Conservation (phyloP, 345 rosid species). For the Populus euphratica region DNA sequence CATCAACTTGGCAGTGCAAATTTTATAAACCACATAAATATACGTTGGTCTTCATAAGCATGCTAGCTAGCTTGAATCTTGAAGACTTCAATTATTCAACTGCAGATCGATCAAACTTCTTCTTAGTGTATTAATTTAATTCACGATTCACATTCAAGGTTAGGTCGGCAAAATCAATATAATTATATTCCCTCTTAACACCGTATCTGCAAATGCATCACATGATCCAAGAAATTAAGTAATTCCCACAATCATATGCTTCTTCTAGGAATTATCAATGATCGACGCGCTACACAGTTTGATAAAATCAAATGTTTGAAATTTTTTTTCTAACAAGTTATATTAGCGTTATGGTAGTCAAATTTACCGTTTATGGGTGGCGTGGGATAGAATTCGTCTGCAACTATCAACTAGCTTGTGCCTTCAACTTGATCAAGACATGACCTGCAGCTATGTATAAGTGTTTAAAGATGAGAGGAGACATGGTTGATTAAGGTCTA, state of each 20-base stretch:
- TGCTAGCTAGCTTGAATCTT: background rate
- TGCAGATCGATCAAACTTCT: background rate
- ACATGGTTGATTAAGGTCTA: background rate
- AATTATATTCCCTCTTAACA: background rate
- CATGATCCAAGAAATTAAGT: background rate
- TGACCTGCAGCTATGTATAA: background rate
- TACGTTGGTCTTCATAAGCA: background rate
- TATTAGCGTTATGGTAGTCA: too few species aligned
- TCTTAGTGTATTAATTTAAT: too few species aligned
- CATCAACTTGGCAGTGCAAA: background rate
- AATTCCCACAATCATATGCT: background rate
- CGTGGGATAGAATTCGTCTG: background rate
- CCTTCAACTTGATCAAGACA: background rate
- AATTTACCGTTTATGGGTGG: background rate
- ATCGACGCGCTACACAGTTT: background rate
- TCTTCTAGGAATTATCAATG: background rate
- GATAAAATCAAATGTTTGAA: background rate
- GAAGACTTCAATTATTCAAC: background rate
- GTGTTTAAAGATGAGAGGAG: background rate
- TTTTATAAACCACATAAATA: background rate
- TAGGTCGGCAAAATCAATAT: background rate
- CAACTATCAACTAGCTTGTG: background rate
- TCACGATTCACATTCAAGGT: background rate
- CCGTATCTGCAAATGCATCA: background rate
- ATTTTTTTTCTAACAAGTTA: too few species aligned